A percentile compares a stretch with the other conserved stretches of the same genome.
phyloP scores from a whole-genome alignment of 2,329 filamentous ascomycete genomes.

The Paecilomyces variotii region DNA sequence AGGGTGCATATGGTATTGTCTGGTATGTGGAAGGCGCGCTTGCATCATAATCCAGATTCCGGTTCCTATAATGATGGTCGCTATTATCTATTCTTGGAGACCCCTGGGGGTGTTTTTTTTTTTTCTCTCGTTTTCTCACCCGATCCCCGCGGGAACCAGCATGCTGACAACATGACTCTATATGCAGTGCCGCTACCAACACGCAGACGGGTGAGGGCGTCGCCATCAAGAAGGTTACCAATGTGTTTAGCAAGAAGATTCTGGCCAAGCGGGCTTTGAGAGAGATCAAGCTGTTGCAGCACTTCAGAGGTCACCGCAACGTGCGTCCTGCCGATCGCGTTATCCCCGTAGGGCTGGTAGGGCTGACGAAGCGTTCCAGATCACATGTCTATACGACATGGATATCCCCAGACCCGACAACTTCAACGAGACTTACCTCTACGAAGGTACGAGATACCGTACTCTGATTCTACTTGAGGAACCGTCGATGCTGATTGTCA shows the following conservation, averaged over 20 bases:
- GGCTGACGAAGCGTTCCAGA: conserved; percentile 51
- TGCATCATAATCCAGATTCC: neutral
- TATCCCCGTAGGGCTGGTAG: conserved; percentile 1
- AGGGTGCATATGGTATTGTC: conserved; percentile 97
- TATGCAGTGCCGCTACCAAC: conserved; percentile 76
- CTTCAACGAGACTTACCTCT: conserved; percentile 98
- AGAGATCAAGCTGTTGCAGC: conserved; percentile 97
- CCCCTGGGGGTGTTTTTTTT: neutral
- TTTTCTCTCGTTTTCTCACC: neutral
- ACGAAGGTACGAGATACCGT: conserved; percentile 65
- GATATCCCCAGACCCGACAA: conserved; percentile 94
- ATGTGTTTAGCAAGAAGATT: conserved; percentile 99
- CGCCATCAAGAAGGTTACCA: conserved; percentile 99
- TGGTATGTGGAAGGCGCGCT: conserved; percentile 58
- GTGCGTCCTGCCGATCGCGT: conserved; percentile 38
- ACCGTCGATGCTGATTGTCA: conserved; percentile 9
- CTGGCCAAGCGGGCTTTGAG: conserved; percentile 93
- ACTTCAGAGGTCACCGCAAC: conserved; percentile 87
- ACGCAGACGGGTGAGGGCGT: conserved; percentile 85
- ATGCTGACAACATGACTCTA: neutral
- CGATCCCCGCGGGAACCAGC: neutral
- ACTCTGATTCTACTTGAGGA: neutral
- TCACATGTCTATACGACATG: conserved; percentile 99
- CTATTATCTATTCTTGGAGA: neutral
- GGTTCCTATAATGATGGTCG: neutral